A percentile compares a stretch with the other conserved stretches of the same genome.
phyloP scores from a whole-genome alignment of 2,329 filamentous ascomycete species.

The Monilinia vaccinii-corymbosi region DNA sequence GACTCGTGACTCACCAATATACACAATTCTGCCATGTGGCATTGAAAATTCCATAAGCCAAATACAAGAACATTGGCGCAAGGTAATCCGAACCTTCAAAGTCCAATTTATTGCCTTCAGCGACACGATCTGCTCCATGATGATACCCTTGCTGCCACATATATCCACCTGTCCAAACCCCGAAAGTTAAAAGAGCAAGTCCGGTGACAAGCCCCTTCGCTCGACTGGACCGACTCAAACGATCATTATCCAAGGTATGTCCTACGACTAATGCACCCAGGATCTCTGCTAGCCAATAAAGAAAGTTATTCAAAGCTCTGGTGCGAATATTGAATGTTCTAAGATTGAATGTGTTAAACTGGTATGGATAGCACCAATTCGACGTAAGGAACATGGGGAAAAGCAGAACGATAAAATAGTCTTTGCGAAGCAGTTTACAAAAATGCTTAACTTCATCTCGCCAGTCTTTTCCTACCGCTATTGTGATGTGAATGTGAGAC shows the following conservation, averaged over 20 bases:
- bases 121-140: slow-evolving; percentile 32
- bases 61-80: slow-evolving; percentile 79
- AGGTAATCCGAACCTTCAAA: slow-evolving; percentile 59
- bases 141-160: slow-evolving; percentile 58
- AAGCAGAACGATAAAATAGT: slow-evolving; percentile 62
- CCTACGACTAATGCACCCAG: slow-evolving; percentile 64
- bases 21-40: slow-evolving; percentile 79
- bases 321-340: slow-evolving; percentile 65
- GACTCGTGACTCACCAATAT: slow-evolving; percentile 56
- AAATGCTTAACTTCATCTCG: slow-evolving; percentile 66
- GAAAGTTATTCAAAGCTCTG: slow-evolving; percentile 59
- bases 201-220: slow-evolving; percentile 41
- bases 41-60: slow-evolving; percentile 82
- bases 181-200: slow-evolving; percentile 58
- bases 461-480: slow-evolving; percentile 84
- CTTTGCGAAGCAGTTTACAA: slow-evolving; percentile 56
- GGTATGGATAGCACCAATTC: slow-evolving; percentile 72
- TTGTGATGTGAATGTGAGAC: slow-evolving; percentile 53
- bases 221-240: slow-evolving; percentile 51
- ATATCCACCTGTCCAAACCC: slow-evolving; percentile 72
- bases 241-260: slow-evolving; percentile 52
- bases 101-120: slow-evolving; percentile 35
- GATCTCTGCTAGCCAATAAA: slow-evolving; percentile 72
- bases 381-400: slow-evolving; percentile 74
- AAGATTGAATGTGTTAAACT: slow-evolving; percentile 64